Conservation (phyloP, 2,329 filamentous ascomycete species). For the Ampelomyces quisqualis region DNA sequence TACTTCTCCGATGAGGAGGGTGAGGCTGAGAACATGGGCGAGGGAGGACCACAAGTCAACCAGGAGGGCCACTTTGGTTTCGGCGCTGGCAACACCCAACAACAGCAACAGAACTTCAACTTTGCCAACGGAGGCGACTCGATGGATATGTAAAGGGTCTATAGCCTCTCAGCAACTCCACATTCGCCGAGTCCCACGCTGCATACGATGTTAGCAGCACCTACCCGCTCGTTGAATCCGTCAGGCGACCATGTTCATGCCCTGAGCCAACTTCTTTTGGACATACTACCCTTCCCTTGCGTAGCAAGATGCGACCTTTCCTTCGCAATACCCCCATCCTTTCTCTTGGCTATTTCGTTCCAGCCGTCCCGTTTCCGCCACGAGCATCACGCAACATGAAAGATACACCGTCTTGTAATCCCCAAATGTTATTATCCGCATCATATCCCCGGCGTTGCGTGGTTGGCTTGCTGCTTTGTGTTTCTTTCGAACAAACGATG, state of each 20-base stretch:
- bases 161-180: conserved; percentile 6
- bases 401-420: conserved; percentile 48
- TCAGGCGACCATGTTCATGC: conserved; percentile 20
- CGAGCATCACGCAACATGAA: conserved; percentile 42
- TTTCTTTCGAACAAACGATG: conserved; percentile 19
- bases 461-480: conserved; percentile 29
- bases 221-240: conserved; percentile 14
- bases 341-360: conserved; percentile 11
- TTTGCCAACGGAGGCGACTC: conserved; percentile 77
- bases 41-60: conserved; percentile 69
- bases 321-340: conserved; percentile 27
- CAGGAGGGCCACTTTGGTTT: conserved; percentile 80
- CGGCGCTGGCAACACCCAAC: conserved; percentile 59
- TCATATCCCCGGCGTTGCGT: conserved; percentile 47
- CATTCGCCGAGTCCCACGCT: conserved; percentile 9
- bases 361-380: conserved; percentile 32
- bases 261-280: conserved; percentile 30
- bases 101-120: conserved; percentile 82
- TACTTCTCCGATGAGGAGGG: conserved; percentile 99
- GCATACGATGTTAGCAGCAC: conserved; percentile 10
- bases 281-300: conserved; percentile 17
- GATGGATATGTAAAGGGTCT: conserved; percentile 67
- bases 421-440: conserved; percentile 39
- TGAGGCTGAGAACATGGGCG: conserved; percentile 71
- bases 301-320: conserved; percentile 18